Conservation (phyloP, 2,329 filamentous ascomycete genomes). For the Cyphellophora attinorum region DNA sequence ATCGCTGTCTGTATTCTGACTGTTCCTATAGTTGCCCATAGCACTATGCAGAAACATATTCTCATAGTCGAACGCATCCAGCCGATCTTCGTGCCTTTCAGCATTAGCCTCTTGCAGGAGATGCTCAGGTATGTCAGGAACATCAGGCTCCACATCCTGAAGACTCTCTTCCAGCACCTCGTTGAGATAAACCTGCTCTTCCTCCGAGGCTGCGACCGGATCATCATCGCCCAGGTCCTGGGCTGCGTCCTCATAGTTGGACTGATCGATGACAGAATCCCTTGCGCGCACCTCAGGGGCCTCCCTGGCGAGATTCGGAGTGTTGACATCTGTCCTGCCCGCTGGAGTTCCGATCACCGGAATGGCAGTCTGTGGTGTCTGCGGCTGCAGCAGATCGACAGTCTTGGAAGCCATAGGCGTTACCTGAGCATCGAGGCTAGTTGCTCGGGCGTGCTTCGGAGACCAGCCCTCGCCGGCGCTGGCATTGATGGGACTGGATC, state of each 20-base stretch:
- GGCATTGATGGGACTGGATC: slow-evolving; percentile 25
- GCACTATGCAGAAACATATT: slow-evolving; percentile 92
- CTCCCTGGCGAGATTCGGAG: slow-evolving; percentile 13
- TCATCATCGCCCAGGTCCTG: slow-evolving; percentile 30
- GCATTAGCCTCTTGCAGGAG: slow-evolving; percentile 21
- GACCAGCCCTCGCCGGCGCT: slow-evolving; percentile 26
- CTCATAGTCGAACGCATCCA: slow-evolving; percentile 94
- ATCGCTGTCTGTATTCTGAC: slow-evolving; percentile 9
- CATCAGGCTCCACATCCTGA: slow-evolving; percentile 25
- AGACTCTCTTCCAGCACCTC: slow-evolving; percentile 32
- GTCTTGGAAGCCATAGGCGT: slow-evolving; percentile 11
- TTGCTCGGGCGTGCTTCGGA: slow-evolving; percentile 6
- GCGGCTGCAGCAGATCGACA: slow-evolving; percentile 10
- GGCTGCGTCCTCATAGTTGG: slow-evolving; percentile 31
- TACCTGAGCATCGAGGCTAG: slow-evolving; percentile 6
- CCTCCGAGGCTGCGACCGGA: slow-evolving; percentile 18
- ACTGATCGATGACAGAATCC: slow-evolving; percentile 20
- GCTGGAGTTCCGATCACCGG: slow-evolving; percentile 9
- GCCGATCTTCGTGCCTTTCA: slow-evolving; percentile 79
- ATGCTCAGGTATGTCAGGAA: slow-evolving; percentile 21
- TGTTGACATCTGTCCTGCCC: slow-evolving; percentile 17
- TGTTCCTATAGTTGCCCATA: slow-evolving; percentile 54
- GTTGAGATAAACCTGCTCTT: slow-evolving; percentile 43
- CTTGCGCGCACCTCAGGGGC: slow-evolving; percentile 16
- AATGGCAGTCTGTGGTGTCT: slow-evolving; percentile 11